phyloP scores from a whole-genome alignment of 345 rosid genomes.

The Dipteronia sinensis region DNA sequence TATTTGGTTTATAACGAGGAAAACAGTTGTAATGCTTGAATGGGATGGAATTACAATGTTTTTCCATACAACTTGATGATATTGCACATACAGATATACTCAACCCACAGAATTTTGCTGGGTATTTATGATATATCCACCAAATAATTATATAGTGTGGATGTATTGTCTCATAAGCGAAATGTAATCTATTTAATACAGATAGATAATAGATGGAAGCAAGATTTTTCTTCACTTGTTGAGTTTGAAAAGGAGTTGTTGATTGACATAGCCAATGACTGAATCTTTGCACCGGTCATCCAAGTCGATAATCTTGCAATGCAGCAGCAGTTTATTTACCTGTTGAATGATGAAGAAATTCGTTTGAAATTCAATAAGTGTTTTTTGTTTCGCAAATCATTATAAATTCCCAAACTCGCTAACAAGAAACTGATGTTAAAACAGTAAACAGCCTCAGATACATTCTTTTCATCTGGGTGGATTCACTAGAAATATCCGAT shows the following conservation, averaged over 20 bases:
- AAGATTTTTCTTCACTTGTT: background rate
- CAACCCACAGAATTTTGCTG: background rate
- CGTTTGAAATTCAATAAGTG: background rate
- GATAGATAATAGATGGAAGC: background rate
- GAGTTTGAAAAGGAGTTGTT: background rate
- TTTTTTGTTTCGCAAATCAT: background rate
- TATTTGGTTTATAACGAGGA: no score
- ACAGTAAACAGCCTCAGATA: background rate
- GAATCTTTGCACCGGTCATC: background rate
- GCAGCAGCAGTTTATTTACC: conserved; percentile 25
- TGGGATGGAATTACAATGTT: background rate
- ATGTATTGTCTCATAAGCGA: background rate
- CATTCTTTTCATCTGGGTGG: background rate
- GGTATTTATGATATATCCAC: background rate
- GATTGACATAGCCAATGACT: background rate
- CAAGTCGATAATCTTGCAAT: background rate
- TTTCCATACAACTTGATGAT: background rate
- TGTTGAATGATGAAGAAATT: conserved; percentile 14
- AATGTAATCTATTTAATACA: background rate
- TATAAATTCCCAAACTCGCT: background rate
- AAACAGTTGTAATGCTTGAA: background rate
- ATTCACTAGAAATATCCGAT: background rate
- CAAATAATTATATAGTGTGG: background rate
- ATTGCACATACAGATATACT: background rate
- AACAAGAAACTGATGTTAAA: background rate